Base-by-base conservation (phyloP, 2,329 filamentous ascomycete species). In the Cercospora janseana region DNA sequence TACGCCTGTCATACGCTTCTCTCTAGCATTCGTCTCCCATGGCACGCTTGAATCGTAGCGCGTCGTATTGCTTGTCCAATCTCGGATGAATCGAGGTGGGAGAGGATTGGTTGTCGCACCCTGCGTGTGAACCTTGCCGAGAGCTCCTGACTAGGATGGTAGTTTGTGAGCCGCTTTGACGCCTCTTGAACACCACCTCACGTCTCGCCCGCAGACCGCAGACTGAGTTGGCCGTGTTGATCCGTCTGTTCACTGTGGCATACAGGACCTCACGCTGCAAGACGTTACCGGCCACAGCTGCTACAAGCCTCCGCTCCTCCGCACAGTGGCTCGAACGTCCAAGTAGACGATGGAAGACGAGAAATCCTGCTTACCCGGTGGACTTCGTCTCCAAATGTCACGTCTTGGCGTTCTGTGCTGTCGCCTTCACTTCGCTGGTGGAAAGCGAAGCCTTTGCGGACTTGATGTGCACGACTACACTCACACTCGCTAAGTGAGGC, bases 341-440 rank as follows among this genome's bases (percentile, higher is more conserved):
- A n/a, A n/a, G 20, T 23, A 38, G 35, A 38, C 35, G 6, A 13
- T 13, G 10, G 20, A 38, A n/a, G 35, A 38, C 35, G 34, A n/a
- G 10, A 9, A 13, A n/a, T 10, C n/a, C 15, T 16, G 27, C 41
- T 18, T n/a, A 6, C 8, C 10, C 9, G 12, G 18, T 6, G 12
- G 8, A 16, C 15, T 29, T 23, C 29, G 12, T 29, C 9, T 32
- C 20, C 12, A 16, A 6, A 10, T 10, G 6, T 28, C 12, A 40
- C 16, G 24, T 34, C 48, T 51, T 51, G 48, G 48, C 48, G 48
- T 51, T 4, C 6, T 29, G n/a, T 13, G 10, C 27, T 24, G 48
- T 51, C 10, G 35, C 2, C 31, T 10, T 28, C 15, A 44, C 26
- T 10, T 15, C 16, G 8, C n/a, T 16, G 3, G 16, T 21, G 27